Evolutionary conservation across 192 early-diverging fungal species (phyloP), one percentile per base, ranked within the genome.

Genomic region (Coemansia reversa): DNA sequence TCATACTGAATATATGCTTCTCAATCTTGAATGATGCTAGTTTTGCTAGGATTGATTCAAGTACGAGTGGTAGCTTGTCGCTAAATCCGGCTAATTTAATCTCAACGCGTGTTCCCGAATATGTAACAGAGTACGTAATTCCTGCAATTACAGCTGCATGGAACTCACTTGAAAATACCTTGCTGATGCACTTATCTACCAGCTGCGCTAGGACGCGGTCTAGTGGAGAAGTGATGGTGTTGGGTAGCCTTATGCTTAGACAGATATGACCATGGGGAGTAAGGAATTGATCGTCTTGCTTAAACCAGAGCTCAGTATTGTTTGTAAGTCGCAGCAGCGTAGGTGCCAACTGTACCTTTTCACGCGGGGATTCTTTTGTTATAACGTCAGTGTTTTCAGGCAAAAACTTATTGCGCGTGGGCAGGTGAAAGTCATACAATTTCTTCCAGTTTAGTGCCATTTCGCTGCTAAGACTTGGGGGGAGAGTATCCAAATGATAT

Each of bases 281-380:
- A 83, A 85, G 89, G 62, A 94, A 98, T 1, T 82, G 91, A 62
- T 94, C 90, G 70, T 96, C 95, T 60, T 91, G 88, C 71, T 95
- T 95, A 65, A 93, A 87, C 96, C 96, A 98, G 59, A 94, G 58
- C 7, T 93, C 86, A 29, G 55, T 24, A 7, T 6, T 47, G 25
- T 76, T 62, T 0, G 24, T 66, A 35, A 28, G 49, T 24, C 35
- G 50, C 16, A 76, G 49, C 20, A 70, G 55, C 24, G 35, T 42
- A 16, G 66, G 74, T 27, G 59, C 56, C 19, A 53, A 19, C 32
- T 39, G 27, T 22, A 60, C 62, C 7, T 67, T 11, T 12, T 23
- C 48, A 11, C 55, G 7, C 16, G 23, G 28, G 3, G 20, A 14
- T 7, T 29, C 18, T n/a, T 24, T 48, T 11, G 24, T 48, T 0